Percentiles rank a stretch among this genome's conserved stretches.
Conservation (phyloP, 371 early-diverging fungal genomes). For the Syncephalis fuscata region DNA sequence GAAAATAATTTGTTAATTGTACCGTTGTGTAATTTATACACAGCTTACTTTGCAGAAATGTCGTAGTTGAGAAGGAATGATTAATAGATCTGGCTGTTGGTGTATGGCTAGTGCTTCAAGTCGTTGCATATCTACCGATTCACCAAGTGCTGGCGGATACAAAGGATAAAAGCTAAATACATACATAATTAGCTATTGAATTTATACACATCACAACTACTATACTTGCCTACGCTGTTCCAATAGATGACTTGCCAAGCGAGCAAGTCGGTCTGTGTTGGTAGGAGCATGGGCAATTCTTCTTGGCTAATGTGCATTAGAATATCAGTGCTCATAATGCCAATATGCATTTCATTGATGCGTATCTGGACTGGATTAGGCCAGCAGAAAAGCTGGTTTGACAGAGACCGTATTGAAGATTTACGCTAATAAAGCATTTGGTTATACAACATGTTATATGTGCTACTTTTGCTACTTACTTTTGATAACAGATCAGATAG, state of each 20-base stretch:
- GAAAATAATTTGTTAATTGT: background rate
- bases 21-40: background rate
- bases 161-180: conserved; percentile 55
- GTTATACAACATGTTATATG: background rate
- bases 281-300: conserved; percentile 24
- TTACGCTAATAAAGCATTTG: too few relatives aligned
- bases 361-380: conserved; percentile 70
- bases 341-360: conserved; percentile 63
- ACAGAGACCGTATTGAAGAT: conserved; percentile 7
- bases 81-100: conserved; percentile 61
- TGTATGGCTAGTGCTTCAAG: conserved; percentile 24
- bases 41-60: conserved; percentile 31
- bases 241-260: conserved; percentile 47
- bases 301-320: conserved; percentile 42
- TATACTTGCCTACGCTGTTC: conserved; percentile 47
- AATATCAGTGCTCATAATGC: conserved; percentile 51
- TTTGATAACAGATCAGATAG: conserved; percentile 9
- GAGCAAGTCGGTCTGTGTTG: conserved; percentile 37
- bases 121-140: conserved; percentile 27
- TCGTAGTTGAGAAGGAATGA: conserved; percentile 51
- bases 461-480: conserved; percentile 6
- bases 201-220: background rate
- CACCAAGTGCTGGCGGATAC: conserved; percentile 40
- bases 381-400: conserved; percentile 27
- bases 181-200: conserved; percentile 7